These are phyloP conservation scores for Phialophora tarda DNA, from an alignment of 2,329 filamentous ascomycete genomes.

Conservation along the genomic window DNA sequence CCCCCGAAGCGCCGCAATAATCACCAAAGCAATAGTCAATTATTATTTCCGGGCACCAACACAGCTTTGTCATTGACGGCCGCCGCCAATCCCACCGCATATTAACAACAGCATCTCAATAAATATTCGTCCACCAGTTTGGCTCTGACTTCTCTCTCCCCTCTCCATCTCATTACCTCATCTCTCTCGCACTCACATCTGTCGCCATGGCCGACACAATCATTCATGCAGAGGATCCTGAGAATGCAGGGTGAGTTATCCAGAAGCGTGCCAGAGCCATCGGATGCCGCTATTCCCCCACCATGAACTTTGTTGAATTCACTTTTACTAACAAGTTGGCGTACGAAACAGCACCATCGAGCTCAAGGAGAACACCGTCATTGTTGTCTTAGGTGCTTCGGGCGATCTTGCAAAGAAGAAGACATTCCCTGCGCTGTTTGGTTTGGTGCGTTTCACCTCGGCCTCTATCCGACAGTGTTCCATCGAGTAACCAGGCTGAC, in stretches of 20 bases:
- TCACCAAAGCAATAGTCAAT: conserved; percentile 9
- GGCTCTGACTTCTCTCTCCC: conserved; percentile 15
- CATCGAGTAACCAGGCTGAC: conserved; percentile 23
- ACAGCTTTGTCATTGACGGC: conserved; percentile 26
- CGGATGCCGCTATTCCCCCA: conserved; percentile 22
- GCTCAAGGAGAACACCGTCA: conserved; percentile 97
- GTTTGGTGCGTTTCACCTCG: conserved; percentile 72
- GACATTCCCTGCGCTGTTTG: conserved; percentile 98
- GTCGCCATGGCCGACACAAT: conserved; percentile 58
- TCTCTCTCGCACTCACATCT: conserved; percentile 13
- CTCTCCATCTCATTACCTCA: conserved; percentile 25
- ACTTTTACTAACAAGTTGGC: conserved; percentile 9
- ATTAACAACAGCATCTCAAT: conserved; percentile 15
- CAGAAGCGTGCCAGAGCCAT: conserved; percentile 15
- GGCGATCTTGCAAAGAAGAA: conserved; percentile 99
- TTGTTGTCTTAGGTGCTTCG: conserved; percentile 94
- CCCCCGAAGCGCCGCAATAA: conserved; percentile 13
- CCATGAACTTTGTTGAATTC: conserved; percentile 21
- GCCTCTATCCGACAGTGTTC: not conserved
- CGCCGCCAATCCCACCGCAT: conserved; percentile 22
- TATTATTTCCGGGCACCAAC: conserved; percentile 20
- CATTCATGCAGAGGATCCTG: conserved; percentile 56
- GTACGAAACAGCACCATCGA: conserved; percentile 73
- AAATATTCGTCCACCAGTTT: conserved; percentile 7
- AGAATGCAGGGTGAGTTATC: conserved; percentile 59